A percentile compares a stretch with the other conserved stretches of the same genome.
These are phyloP conservation scores for Tricholoma sp. DNA, from an alignment of 768 basidiomycete species.

Conservation along the genomic window DNA sequence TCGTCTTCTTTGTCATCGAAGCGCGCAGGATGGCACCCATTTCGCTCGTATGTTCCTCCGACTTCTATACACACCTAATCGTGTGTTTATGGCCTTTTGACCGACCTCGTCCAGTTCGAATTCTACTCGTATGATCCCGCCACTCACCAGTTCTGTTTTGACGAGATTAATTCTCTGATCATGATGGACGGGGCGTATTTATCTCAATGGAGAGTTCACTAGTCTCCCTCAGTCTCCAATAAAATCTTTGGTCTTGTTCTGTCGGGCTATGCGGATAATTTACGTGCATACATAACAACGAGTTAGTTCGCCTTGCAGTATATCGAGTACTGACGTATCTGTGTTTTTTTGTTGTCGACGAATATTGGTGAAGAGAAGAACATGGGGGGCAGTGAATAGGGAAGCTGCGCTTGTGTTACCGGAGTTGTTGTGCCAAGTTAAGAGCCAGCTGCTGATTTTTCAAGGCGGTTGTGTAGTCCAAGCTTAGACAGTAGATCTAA, in stretches of 20 bases:
- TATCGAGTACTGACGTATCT: neutral
- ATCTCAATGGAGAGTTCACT: constrained; percentile 10
- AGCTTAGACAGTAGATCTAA: too few relatives aligned
- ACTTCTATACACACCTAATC: constrained; percentile 11
- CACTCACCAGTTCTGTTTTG: constrained; percentile 12
- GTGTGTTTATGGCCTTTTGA: constrained; percentile 18
- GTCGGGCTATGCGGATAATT: constrained; percentile 14
- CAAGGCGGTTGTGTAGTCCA: too few relatives aligned
- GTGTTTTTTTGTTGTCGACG: too few relatives aligned
- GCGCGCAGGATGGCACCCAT: constrained; percentile 2
- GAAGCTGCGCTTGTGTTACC: constrained; percentile 9
- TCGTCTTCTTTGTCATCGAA: constrained; percentile 11
- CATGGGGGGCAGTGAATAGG: constrained; percentile 6
- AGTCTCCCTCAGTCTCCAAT: constrained; percentile 11
- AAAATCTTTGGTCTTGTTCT: constrained; percentile 17
- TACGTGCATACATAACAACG: constrained; percentile 6
- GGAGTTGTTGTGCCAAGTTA: constrained; percentile 6
- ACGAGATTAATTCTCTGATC: constrained; percentile 13
- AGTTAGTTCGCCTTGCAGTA: neutral
- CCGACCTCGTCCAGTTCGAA: constrained; percentile 15
- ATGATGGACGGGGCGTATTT: constrained; percentile 16
- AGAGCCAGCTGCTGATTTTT: constrained; percentile 1
- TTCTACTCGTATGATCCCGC: constrained; percentile 20
- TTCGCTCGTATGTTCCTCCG: constrained; percentile 14
- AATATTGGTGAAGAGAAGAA: constrained; percentile 3